Evolutionary conservation across 2,329 filamentous ascomycete species (phyloP).

Genomic region (Fusarium coffeatum): DNA sequence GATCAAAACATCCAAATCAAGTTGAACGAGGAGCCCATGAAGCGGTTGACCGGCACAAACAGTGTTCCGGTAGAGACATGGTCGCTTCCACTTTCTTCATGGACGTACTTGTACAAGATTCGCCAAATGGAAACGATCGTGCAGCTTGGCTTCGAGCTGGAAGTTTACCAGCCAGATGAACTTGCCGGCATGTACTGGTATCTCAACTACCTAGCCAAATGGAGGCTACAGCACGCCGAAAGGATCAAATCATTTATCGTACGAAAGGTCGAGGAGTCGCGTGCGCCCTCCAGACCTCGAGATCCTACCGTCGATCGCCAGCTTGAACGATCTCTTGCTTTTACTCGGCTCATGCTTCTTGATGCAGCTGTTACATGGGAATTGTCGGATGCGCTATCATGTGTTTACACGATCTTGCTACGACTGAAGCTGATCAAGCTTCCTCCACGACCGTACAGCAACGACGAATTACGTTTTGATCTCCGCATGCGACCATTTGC

Average conservation of each 20-base stretch:
- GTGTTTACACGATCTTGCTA: conserved; percentile 74
- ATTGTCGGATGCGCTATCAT: conserved; percentile 64
- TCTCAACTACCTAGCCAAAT: conserved; percentile 77
- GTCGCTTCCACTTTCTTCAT: conserved; percentile 82
- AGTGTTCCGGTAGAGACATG: conserved; percentile 64
- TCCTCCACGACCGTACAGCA: conserved; percentile 72
- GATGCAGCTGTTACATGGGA: conserved; percentile 73
- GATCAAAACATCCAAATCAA: conserved; percentile 74
- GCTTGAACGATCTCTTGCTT: conserved; percentile 62
- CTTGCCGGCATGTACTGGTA: conserved; percentile 93
- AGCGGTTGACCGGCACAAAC: conserved; percentile 54
- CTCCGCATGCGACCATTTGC: conserved; percentile 89
- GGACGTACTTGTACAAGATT: conserved; percentile 93
- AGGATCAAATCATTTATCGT: conserved; percentile 76
- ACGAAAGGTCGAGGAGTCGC: conserved; percentile 51
- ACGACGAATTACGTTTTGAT: conserved; percentile 77
- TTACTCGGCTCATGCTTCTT: conserved; percentile 70
- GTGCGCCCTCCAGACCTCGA: conserved; percentile 17
- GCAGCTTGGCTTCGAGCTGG: conserved; percentile 93
- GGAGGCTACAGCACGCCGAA: conserved; percentile 75
- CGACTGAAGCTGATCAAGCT: conserved; percentile 67
- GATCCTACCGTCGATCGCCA: conserved; percentile 54
- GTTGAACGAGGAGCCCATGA: conserved; percentile 69
- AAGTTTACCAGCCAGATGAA: conserved; percentile 89
- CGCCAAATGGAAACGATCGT: conserved; percentile 87